Percentiles rank a stretch among this genome's conserved stretches.
These are phyloP conservation scores for Colletotrichum graminicola DNA, from an alignment of 2,329 filamentous ascomycete species.

Conservation along the genomic window DNA sequence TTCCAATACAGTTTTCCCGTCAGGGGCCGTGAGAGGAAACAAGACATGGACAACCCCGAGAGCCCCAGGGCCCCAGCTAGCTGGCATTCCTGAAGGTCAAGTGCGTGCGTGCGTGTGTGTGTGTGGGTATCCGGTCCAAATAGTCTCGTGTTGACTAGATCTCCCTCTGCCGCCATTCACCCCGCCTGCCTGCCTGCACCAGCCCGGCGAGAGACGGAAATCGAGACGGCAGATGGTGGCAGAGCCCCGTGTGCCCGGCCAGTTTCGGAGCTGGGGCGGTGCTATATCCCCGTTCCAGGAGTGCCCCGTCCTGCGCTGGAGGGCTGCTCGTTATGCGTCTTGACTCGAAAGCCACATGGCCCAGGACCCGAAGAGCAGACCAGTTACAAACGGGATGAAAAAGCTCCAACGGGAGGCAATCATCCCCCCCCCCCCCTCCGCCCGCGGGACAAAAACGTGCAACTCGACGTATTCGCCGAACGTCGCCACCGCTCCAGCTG, in stretches of 20 bases:
- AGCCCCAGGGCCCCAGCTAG: neutral
- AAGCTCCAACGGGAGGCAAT: neutral
- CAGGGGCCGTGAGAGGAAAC: neutral
- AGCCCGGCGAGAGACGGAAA: neutral
- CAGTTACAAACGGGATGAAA: neutral
- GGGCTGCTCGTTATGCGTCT: neutral
- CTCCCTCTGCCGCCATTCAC: neutral
- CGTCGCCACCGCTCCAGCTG: neutral
- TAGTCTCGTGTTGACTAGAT: neutral
- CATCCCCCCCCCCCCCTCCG: neutral
- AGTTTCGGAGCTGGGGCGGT: neutral
- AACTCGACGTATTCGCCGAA: neutral
- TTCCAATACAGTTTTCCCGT: neutral
- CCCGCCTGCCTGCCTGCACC: neutral
- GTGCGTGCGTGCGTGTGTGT: neutral
- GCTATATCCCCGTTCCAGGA: neutral
- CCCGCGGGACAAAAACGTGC: neutral
- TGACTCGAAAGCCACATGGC: constrained; percentile 5
- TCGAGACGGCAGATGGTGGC: neutral
- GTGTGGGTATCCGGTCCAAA: neutral
- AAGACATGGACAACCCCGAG: neutral
- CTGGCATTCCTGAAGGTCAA: neutral
- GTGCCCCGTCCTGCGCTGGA: neutral
- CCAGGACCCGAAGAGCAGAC: neutral
- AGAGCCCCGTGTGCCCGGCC: neutral